Conservation (phyloP, 306 rosid species). For the Clitoria ternatea region DNA sequence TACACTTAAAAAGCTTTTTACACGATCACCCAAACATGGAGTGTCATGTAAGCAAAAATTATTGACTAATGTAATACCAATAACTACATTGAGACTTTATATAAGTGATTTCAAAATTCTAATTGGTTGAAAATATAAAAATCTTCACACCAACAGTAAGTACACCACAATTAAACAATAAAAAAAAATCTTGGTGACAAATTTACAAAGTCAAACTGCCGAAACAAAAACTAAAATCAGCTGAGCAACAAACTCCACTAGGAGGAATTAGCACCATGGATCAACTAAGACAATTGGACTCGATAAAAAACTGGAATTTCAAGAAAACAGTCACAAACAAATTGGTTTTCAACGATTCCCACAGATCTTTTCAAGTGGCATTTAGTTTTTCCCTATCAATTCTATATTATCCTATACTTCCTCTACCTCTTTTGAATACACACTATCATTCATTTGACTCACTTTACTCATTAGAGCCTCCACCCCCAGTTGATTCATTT, state of each 20-base stretch:
- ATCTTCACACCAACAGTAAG: too few species aligned
- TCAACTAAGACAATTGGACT: background rate
- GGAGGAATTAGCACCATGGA: background rate
- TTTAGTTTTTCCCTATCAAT: too few species aligned
- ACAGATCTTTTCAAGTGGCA: background rate
- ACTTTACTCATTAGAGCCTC: background rate
- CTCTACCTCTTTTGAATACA: background rate
- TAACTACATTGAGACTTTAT: too few species aligned
- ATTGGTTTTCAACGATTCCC: background rate
- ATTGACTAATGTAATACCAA: too few species aligned
- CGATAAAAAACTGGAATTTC: background rate
- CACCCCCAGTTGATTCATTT: background rate
- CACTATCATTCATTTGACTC: background rate
- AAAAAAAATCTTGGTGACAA: background rate
- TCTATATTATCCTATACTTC: too few species aligned
- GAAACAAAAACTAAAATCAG: background rate
- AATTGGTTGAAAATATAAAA: too few species aligned
- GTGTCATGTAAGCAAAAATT: too few species aligned
- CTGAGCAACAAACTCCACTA: background rate
- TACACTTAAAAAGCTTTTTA: too few species aligned
- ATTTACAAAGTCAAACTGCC: background rate
- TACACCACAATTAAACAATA: too few species aligned
- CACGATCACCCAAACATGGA: too few species aligned
- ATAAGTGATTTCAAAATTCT: too few species aligned
- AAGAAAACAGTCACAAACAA: background rate